Percentiles rank a stretch among this genome's conserved stretches.
phyloP scores from a whole-genome alignment of 345 rosid genomes.

The Gossypioides kirkii region DNA sequence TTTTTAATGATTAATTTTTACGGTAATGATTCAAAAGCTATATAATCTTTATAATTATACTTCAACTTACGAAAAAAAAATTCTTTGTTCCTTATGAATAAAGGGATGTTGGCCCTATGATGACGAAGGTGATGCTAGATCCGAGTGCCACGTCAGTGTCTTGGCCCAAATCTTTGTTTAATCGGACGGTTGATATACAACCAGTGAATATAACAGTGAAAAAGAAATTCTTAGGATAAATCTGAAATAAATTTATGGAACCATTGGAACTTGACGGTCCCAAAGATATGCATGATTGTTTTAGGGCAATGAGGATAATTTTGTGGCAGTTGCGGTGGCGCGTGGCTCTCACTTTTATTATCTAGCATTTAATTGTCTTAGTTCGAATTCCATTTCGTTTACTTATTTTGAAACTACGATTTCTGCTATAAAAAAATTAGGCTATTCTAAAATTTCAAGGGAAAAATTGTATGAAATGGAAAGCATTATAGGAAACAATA shows the following conservation, averaged over 20 bases:
- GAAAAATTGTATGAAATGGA: too few species aligned
- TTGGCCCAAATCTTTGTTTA: slow-evolving; percentile 14
- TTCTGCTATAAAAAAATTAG: too few species aligned
- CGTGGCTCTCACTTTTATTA: slow-evolving; percentile 16
- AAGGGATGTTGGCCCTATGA: slow-evolving; percentile 10
- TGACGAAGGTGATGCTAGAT: slow-evolving; percentile 10
- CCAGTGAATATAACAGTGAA: not conserved
- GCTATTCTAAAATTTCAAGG: too few species aligned
- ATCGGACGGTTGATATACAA: slow-evolving; percentile 20
- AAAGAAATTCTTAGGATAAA: not conserved
- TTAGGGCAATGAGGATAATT: not conserved
- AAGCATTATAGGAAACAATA: too few species aligned
- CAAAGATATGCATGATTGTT: not conserved
- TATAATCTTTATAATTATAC: too few species aligned
- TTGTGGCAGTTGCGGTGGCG: slow-evolving; percentile 12
- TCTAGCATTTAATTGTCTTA: too few species aligned
- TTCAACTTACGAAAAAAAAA: not conserved
- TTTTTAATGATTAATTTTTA: too few species aligned
- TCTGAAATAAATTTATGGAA: slow-evolving; percentile 24
- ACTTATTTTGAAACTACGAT: too few species aligned
- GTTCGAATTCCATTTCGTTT: too few species aligned
- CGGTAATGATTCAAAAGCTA: too few species aligned
- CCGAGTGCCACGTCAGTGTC: slow-evolving; percentile 20
- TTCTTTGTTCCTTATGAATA: slow-evolving; percentile 14
- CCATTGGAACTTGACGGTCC: slow-evolving; percentile 27